Evolutionary conservation across 495 filamentous ascomycete genomes (phyloP), one percentile per base, ranked within the genome.

Genomic region (Daldinia grandis): DNA sequence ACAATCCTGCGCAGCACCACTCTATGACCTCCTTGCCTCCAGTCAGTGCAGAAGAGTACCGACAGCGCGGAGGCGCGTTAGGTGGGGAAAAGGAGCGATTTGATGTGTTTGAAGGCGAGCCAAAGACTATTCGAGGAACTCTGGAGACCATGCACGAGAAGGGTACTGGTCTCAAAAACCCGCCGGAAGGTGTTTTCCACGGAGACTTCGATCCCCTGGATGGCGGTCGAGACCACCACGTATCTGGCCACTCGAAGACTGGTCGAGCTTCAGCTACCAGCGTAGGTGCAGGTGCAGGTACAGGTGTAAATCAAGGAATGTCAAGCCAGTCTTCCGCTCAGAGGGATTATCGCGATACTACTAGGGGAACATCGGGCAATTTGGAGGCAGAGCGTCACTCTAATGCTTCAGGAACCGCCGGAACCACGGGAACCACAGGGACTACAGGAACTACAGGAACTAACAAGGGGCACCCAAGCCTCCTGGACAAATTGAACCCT

Each of bases 1-100:
- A 89, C 62, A 85, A 89, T 40, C 81, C 85, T 17, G 81, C 88
- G 6, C 83, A 87, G 60, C 85, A 88, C 76, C 89, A 91, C 78
- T 75, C 79, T 21, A 81, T 86, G 7, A 84, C 86, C 2, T 79
- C 84, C 12, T 80, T 90, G 12, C 89, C 88, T 5, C 81, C 87
- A n/a, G 82, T 90, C 62, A 86, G 76, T 44, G 83, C 91, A 81
- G 76, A 80, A 1, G 87, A 91, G 59, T 92, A 87, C 77, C 83
- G 84, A 69, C 79, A 80, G 12, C 81, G 85, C 53, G 88, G 89
- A 19, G 88, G 88, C 51, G 77, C 78, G 33, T 74, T 90, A 12
- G 77, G 75, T 10, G 87, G 87, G 17, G 81, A 83, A 40, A 81
- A 86, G 58, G 85, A 86, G 75, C 82, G 82, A 28, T 83, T 81